Percentiles rank a stretch among this genome's conserved stretches.
These are phyloP conservation scores for Cucurbita moschata DNA, from an alignment of 306 rosid genomes.

Conservation along the genomic window DNA sequence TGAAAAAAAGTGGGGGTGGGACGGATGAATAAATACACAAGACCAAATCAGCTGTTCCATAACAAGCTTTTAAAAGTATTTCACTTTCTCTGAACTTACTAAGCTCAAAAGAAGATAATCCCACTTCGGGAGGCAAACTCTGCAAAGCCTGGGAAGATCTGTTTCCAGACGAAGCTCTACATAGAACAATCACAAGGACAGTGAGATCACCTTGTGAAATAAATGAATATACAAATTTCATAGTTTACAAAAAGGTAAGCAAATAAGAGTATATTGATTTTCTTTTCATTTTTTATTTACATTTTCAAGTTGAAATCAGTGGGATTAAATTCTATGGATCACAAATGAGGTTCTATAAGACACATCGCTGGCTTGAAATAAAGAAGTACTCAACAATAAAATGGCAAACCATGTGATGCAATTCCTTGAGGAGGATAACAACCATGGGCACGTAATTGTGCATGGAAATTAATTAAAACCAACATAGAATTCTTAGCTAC, in stretches of 20 bases:
- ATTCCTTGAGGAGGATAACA: neutral
- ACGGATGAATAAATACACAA: neutral
- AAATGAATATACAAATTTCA: neutral
- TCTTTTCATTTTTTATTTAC: neutral
- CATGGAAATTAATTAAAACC: neutral
- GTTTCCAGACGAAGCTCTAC: conserved; percentile 74
- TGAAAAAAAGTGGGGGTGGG: conserved; percentile 14
- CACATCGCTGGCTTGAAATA: neutral
- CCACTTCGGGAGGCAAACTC: conserved; percentile 53
- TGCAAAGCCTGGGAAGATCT: conserved; percentile 67
- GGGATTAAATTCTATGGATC: neutral
- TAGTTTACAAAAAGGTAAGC: neutral
- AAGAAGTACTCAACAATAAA: neutral
- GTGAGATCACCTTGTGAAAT: neutral
- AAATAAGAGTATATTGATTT: neutral
- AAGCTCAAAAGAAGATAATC: conserved; percentile 40
- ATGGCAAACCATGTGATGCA: neutral
- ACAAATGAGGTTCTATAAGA: neutral
- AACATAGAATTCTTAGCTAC: neutral
- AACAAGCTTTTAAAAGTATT: neutral
- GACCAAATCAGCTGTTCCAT: neutral
- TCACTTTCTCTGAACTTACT: conserved; percentile 33
- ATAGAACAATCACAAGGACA: conserved; percentile 16
- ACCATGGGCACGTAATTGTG: neutral
- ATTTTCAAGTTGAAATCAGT: neutral